Percentiles rank a stretch among this genome's conserved stretches.
These are phyloP conservation scores for Geotrichum siamense DNA, from an alignment of 1,139 yeast species.

Conservation along the genomic window DNA sequence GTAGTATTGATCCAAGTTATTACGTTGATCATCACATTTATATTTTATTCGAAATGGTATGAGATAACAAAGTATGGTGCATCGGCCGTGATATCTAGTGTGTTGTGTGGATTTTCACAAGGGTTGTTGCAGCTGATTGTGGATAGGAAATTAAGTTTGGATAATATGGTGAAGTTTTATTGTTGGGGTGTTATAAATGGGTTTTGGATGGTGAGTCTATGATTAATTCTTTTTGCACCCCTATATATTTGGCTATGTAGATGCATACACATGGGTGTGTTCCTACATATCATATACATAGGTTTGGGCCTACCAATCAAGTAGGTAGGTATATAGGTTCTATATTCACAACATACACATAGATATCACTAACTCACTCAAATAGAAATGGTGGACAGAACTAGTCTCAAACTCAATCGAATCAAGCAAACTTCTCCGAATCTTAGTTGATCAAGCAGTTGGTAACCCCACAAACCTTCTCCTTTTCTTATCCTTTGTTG, in stretches of 20 bases:
- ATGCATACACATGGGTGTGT: too few relatives aligned
- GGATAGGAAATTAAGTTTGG: conserved; percentile 20
- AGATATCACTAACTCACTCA: too few relatives aligned
- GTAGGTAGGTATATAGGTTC: too few relatives aligned
- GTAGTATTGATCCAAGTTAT: conserved; percentile 10
- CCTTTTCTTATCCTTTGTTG: conserved; percentile 30
- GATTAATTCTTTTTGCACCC: neutral
- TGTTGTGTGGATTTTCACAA: conserved; percentile 34
- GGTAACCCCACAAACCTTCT: conserved; percentile 35
- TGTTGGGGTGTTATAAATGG: conserved; percentile 37
- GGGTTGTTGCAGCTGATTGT: conserved; percentile 30
- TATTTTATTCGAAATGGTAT: conserved; percentile 25
- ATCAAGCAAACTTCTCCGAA: conserved; percentile 22
- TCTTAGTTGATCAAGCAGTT: conserved; percentile 31
- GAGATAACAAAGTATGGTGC: conserved; percentile 29
- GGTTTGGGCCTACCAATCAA: too few relatives aligned
- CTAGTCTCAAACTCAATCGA: conserved; percentile 25
- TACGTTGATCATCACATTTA: conserved; percentile 4
- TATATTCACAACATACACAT: too few relatives aligned
- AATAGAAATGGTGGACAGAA: conserved; percentile 35
- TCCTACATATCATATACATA: too few relatives aligned
- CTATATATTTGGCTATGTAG: neutral
- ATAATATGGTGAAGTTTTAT: conserved; percentile 31
- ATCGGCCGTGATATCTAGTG: conserved; percentile 32
- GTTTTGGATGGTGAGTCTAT: conserved; percentile 30